phyloP scores from a whole-genome alignment of 305 asterid genomes.

The Fraxinus ornus region DNA sequence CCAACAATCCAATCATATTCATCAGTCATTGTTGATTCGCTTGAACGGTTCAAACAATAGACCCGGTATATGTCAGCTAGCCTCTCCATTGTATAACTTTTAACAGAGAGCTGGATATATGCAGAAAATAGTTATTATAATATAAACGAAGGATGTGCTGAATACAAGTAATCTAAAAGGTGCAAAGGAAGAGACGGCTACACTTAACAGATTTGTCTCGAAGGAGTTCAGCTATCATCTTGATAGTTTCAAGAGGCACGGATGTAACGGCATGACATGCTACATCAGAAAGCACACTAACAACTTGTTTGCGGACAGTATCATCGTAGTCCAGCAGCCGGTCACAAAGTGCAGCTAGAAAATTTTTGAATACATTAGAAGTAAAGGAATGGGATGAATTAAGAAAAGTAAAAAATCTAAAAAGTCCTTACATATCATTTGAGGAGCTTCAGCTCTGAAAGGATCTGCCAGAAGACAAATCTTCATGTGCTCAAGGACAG shows the following conservation, averaged over 20 bases:
- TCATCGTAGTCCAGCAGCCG: conserved; percentile 88
- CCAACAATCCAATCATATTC: conserved; percentile 92
- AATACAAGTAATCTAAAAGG: conserved; percentile 13
- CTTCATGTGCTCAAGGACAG: conserved; percentile 77
- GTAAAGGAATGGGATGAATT: conserved; percentile 15
- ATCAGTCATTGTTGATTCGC: conserved; percentile 31
- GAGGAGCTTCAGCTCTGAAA: conserved; percentile 69
- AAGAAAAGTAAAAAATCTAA: conserved; percentile 10
- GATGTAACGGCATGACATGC: conserved; percentile 62
- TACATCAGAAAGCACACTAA: conserved; percentile 78
- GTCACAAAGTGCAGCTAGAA: conserved; percentile 84
- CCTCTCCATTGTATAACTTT: conserved; percentile 88
- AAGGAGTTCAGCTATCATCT: conserved; percentile 89
- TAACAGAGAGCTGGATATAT: conserved; percentile 70
- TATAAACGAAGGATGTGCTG: conserved; percentile 16
- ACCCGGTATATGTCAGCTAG: conserved; percentile 77
- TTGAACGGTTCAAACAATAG: conserved; percentile 50
- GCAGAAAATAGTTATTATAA: conserved; percentile 31
- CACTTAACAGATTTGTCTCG: conserved; percentile 89
- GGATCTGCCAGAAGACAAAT: conserved; percentile 73
- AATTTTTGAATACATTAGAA: conserved; percentile 34
- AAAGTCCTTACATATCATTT: conserved; percentile 66
- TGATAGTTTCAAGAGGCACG: conserved; percentile 64
- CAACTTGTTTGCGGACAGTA: conserved; percentile 87
- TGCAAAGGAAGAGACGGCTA: conserved; percentile 17